Evolutionary conservation across 192 early-diverging fungal species (phyloP), one percentile per base, ranked within the genome.

Genomic region (Coemansia aciculifera): DNA sequence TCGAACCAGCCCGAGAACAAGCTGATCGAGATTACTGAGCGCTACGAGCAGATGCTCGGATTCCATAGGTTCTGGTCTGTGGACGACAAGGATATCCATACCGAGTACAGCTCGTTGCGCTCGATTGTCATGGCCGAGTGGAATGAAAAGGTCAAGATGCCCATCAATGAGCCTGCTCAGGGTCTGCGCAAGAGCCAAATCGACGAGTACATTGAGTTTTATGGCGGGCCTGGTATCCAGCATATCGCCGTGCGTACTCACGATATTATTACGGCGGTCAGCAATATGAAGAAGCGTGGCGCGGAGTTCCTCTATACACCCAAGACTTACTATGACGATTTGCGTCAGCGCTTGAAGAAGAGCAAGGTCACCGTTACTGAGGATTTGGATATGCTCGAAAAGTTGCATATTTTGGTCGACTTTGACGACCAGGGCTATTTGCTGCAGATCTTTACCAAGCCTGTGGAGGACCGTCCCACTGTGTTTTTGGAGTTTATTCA

Each of bases 21-120:
- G 84, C 96, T 98, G 95, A 75, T 88, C 32, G 71, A 86, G 65
- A 88, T 92, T 63, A 92, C 90, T 78, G 89, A 95, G 67, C 84
- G 90, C 66, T 97, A 99, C 83, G 95, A 97, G 84, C 84, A 89
- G 61, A 84, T 88, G 63, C 88, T 99, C n/a, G 94, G 92, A 64
- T 99, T 97, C 89, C 95, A 95, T 84, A 89, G 95, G 48, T 99
- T 98, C 90, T 97, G 95, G 95, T 95, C 93, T 44, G 93, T 99
- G 46, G 97, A 99, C 80, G 97, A 99, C 85, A 92, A 86, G 61
- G 92, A 96, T 80, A 94, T 99, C 49, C 90, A 93, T 86, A 95
- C 95, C 44, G 92, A 99, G 72, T 98, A 95, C 87, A 93, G 91
- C 74, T 91, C 95, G 44, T 86, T 97, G 62, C 88, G 94, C 13